These are phyloP conservation scores for Apiotrichum sp. DNA, from an alignment of 1,284 basidiomycete genomes.

Conservation along the genomic window DNA sequence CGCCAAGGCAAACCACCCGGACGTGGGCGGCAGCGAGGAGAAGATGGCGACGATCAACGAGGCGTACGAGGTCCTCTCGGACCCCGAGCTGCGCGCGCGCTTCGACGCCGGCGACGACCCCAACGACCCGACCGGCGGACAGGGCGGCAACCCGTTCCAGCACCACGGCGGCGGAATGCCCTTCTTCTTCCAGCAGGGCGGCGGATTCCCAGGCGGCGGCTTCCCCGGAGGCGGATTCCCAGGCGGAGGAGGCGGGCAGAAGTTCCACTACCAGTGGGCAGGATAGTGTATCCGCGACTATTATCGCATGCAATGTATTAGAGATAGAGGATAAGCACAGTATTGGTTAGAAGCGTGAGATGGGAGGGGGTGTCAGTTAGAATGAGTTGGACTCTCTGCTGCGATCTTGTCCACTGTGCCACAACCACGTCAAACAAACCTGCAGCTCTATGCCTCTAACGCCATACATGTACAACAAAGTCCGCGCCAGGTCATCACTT, in stretches of 20 bases:
- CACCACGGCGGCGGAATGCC: conserved; percentile 51
- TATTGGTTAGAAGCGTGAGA: no score
- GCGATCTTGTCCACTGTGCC: no score
- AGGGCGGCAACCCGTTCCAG: conserved; percentile 50
- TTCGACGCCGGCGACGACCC: conserved; percentile 96
- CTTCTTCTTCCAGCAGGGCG: conserved; percentile 50
- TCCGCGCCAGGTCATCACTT: not conserved
- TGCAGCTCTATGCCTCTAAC: no score
- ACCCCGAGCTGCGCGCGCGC: conserved; percentile 65
- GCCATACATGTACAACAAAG: not conserved
- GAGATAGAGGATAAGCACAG: no score
- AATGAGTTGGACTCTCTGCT: no score
- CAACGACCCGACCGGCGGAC: conserved; percentile 72
- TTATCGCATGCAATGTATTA: conserved; percentile 50
- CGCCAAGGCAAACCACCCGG: conserved; percentile 83
- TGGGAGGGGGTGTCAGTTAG: no score
- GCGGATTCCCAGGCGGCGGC: conserved; percentile 39
- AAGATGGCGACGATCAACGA: conserved; percentile 89
- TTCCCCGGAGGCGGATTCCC: conserved; percentile 23
- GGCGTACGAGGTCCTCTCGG: conserved; percentile 31
- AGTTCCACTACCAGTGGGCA: conserved; percentile 44
- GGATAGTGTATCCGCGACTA: conserved; percentile 47
- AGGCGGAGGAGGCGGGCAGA: conserved; percentile 33
- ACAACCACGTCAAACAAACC: no score
- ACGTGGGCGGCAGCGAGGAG: conserved; percentile 88